Base-by-base conservation (phyloP, 116 monocot genomes). In the Iris pallida region DNA sequence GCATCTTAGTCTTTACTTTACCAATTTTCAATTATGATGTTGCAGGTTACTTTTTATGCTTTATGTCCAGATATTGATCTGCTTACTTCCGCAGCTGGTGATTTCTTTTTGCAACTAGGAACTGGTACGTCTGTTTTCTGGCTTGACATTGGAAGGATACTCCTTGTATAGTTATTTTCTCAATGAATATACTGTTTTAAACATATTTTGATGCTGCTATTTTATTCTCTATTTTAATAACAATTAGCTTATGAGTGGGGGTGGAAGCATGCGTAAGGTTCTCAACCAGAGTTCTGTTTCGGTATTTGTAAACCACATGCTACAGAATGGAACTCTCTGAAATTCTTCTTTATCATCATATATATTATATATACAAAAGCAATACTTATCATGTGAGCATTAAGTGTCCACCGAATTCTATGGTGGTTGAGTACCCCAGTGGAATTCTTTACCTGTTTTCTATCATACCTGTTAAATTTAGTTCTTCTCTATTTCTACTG, bases 31-130 rank as follows among this genome's bases (percentile, higher is more conserved):
- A 30, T 58, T 4, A 47, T 80, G 11, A 45, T 75, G 10, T 81
- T 82, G 71, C 82, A 98, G 98, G 73, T 98, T 57, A 88, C 71
- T 53, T 98, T 88, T 59, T 83, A 63, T 73, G 98, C 80, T 48
- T 40, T 98, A 42, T 98, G 98, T 68, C 98, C 98, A 42, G 88
- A 98, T 71, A 86, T 92, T 87, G 88, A 85, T 65, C 75, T 93
- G 55, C 88, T 98, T 67, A 78, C 90, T 61, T 83, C 85, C 67
- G 90, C 90, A 30, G 79, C 87, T 64, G 47, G 68, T 54, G 90
- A 93, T 77, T 98, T 98, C 79, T 82, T 98, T 65, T 83, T 73
- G 51, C 93, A 98, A 74, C 55, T 98, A 57, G 98, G 93, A 75
- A 87, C 83, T 56, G 85, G 98, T 90, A 80, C 72, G 76, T 63